Conservation (phyloP, 2,329 filamentous ascomycete genomes). For the Pseudophaeomoniella oleicola region DNA sequence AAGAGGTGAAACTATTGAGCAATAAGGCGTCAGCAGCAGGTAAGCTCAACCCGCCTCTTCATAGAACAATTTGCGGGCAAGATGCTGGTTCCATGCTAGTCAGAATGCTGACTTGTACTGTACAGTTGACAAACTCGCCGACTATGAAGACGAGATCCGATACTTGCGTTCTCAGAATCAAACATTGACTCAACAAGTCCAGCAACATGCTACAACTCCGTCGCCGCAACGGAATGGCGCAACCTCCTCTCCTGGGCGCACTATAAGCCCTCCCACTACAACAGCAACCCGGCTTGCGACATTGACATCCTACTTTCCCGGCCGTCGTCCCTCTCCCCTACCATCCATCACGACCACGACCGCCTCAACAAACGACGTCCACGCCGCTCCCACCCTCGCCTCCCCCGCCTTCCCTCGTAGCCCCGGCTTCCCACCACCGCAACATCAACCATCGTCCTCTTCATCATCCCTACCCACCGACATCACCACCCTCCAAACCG, state of each 20-base stretch:
- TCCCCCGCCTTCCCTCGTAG: constrained; percentile 11
- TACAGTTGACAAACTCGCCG: constrained; percentile 42
- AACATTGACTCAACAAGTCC: constrained; percentile 13
- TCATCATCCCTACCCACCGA: constrained; percentile 23
- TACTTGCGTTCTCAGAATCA: constrained; percentile 22
- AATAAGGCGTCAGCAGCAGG: constrained; percentile 38
- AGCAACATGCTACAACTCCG: constrained; percentile 11
- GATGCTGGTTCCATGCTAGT: background rate
- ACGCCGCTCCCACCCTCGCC: constrained; percentile 4
- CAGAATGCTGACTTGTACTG: background rate
- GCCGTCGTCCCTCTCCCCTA: constrained; percentile 19
- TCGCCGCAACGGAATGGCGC: constrained; percentile 3
- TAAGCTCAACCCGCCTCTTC: constrained; percentile 16
- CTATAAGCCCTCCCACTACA: constrained; percentile 11
- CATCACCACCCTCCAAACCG: constrained; percentile 32
- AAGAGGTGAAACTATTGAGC: constrained; percentile 37
- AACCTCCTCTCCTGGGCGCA: too few species aligned
- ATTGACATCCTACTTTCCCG: constrained; percentile 13
- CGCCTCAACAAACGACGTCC: constrained; percentile 10
- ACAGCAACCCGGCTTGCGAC: constrained; percentile 10
- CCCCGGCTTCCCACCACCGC: constrained; percentile 11
- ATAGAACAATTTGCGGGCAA: background rate
- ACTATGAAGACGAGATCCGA: constrained; percentile 49
- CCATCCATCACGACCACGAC: constrained; percentile 23
- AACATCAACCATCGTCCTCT: constrained; percentile 21